A percentile compares a stretch with the other conserved stretches of the same genome.
These are phyloP conservation scores for Annulohypoxylon maeteangense DNA, from an alignment of 495 filamentous ascomycete genomes.

Conservation along the genomic window DNA sequence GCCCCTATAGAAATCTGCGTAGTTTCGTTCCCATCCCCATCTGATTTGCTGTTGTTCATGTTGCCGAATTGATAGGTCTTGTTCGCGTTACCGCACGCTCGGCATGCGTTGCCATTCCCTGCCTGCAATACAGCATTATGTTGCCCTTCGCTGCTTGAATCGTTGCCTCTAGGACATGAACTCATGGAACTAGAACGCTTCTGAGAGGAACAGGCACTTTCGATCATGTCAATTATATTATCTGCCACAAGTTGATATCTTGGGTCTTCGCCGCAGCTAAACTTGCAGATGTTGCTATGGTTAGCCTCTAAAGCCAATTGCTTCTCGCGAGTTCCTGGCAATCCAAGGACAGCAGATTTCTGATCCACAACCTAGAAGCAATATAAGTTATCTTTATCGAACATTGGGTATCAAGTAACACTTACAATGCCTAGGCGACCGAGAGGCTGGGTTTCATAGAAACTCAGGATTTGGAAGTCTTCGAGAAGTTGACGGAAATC, in stretches of 20 bases:
- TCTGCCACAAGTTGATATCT: conserved; percentile 43
- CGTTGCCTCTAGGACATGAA: not conserved
- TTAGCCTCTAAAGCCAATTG: conserved; percentile 41
- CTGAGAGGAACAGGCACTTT: conserved; percentile 1
- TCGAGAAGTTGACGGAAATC: conserved; percentile 46
- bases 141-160: not conserved
- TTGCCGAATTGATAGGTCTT: conserved; percentile 16
- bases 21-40: conserved; percentile 13
- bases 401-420: not conserved
- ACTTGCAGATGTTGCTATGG: conserved; percentile 48
- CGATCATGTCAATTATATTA: conserved; percentile 38
- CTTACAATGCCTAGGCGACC: conserved; percentile 26
- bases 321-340: conserved; percentile 40
- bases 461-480: conserved; percentile 42
- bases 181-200: not conserved
- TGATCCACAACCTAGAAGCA: conserved; percentile 42
- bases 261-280: conserved; percentile 35
- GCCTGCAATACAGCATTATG: conserved; percentile 9
- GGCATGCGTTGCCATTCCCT: conserved; percentile 8
- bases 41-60: not conserved
- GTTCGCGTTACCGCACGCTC: conserved; percentile 6
- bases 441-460: conserved; percentile 45
- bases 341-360: conserved; percentile 42
- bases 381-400: conserved; percentile 6
- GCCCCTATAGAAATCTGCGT: not conserved